phyloP scores from a whole-genome alignment of 257 asterid genomes.

The Echium plantagineum region DNA sequence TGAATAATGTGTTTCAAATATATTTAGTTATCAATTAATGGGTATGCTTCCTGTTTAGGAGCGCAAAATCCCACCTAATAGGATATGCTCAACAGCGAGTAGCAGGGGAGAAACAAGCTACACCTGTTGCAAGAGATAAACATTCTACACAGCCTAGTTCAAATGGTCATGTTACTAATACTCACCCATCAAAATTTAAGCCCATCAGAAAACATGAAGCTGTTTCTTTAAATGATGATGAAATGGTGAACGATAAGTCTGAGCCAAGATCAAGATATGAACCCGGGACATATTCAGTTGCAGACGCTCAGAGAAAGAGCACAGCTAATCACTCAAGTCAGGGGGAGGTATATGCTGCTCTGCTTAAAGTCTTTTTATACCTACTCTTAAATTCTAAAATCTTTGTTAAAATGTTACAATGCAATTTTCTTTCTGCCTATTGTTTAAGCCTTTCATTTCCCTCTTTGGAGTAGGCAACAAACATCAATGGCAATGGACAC shows the following conservation, averaged over 20 bases:
- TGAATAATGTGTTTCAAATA: not conserved
- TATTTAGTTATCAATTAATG: slow-evolving; percentile 1
- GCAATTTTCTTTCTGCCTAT: not conserved
- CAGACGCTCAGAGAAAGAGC: slow-evolving; percentile 8
- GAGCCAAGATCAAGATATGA: slow-evolving; percentile 12
- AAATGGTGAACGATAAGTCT: slow-evolving; percentile 7
- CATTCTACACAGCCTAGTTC: slow-evolving; percentile 6
- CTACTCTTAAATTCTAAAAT: no score
- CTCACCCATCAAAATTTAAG: not conserved
- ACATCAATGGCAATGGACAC: slow-evolving; percentile 8
- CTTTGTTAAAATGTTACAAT: no score
- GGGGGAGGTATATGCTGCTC: slow-evolving; percentile 21
- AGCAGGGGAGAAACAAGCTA: slow-evolving; percentile 11
- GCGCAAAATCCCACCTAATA: slow-evolving; percentile 38
- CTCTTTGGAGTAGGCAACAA: slow-evolving; percentile 17
- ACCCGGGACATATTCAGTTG: slow-evolving; percentile 1
- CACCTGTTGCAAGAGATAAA: slow-evolving; percentile 8
- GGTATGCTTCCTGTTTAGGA: slow-evolving; percentile 23
- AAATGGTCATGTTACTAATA: not conserved
- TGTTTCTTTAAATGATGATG: slow-evolving; percentile 1
- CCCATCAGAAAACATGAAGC: not conserved
- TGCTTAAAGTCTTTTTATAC: no score
- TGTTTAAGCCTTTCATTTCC: not conserved
- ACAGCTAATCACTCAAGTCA: slow-evolving; percentile 3
- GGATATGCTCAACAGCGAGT: slow-evolving; percentile 48